Evolutionary conservation across 2,329 filamentous ascomycete species (phyloP).

Genomic region (Ceratocystis colombiana): DNA sequence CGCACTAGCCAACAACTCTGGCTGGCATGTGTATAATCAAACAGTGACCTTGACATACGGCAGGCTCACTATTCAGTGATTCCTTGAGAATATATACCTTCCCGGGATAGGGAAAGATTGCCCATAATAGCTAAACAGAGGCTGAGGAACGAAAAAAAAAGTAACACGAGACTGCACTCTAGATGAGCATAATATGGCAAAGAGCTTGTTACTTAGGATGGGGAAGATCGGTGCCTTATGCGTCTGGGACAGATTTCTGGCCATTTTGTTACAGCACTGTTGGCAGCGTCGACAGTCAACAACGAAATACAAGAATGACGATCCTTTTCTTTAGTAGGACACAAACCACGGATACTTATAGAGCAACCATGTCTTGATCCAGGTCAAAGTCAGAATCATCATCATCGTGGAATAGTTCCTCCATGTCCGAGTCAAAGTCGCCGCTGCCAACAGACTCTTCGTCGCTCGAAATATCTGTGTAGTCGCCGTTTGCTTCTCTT

Average conservation of each 20-base stretch:
- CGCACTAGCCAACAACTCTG: neutral
- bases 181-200: neutral
- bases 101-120: neutral
- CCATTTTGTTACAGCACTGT: neutral
- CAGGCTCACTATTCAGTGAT: neutral
- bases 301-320: neutral
- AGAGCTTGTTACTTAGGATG: neutral
- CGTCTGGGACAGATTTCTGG: neutral
- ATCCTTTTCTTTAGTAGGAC: neutral
- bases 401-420: constrained; percentile 52
- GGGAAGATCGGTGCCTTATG: neutral
- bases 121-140: neutral
- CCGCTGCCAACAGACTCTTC: constrained; percentile 63
- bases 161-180: neutral
- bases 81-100: neutral
- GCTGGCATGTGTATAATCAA: neutral
- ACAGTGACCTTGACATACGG: neutral
- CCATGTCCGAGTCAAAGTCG: constrained; percentile 68
- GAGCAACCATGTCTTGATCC: constrained; percentile 24
- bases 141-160: neutral
- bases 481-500: constrained; percentile 37
- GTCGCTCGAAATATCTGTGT: constrained; percentile 67
- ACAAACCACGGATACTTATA: constrained; percentile 22
- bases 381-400: constrained; percentile 32
- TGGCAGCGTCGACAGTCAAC: neutral